These are phyloP conservation scores for Cyphellophora attinorum DNA, from an alignment of 2,329 filamentous ascomycete genomes.

Conservation along the genomic window DNA sequence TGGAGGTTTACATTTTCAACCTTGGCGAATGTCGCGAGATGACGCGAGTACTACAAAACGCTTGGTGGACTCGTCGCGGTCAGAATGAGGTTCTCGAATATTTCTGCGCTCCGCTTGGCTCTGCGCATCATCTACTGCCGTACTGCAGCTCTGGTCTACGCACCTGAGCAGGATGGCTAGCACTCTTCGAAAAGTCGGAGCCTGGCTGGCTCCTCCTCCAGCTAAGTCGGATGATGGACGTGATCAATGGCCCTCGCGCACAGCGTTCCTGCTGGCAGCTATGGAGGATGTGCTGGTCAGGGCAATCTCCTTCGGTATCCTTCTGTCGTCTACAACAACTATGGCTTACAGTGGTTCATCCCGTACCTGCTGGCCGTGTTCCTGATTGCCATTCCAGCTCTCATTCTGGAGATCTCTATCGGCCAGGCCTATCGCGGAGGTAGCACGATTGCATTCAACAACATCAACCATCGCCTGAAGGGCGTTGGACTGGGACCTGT, in stretches of 20 bases:
- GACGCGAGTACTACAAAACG: too few species aligned
- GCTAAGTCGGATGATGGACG: slow-evolving; percentile 28
- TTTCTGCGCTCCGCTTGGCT: too few species aligned
- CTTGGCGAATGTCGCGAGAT: too few species aligned
- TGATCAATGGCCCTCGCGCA: slow-evolving; percentile 45
- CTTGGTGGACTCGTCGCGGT: too few species aligned
- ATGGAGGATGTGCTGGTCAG: slow-evolving; percentile 48
- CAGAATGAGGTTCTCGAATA: too few species aligned
- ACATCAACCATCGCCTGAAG: slow-evolving; percentile 43
- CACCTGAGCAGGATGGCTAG: too few species aligned
- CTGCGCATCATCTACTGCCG: too few species aligned
- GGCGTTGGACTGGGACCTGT: slow-evolving; percentile 45
- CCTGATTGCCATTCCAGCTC: slow-evolving; percentile 45
- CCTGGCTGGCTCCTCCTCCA: slow-evolving; percentile 21
- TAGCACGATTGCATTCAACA: slow-evolving; percentile 46
- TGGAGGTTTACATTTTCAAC: too few species aligned
- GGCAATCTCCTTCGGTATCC: slow-evolving; percentile 49
- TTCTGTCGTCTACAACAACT: slow-evolving; percentile 51
- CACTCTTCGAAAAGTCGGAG: slow-evolving; percentile 14
- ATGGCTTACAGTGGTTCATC: slow-evolving; percentile 52
- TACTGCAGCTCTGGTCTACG: too few species aligned
- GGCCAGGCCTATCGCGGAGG: slow-evolving; percentile 48
- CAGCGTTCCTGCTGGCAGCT: slow-evolving; percentile 44
- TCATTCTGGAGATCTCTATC: slow-evolving; percentile 46
- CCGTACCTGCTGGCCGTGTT: slow-evolving; percentile 48